Base-by-base conservation (phyloP, 495 filamentous ascomycete genomes). In the Tuber magnatum region DNA sequence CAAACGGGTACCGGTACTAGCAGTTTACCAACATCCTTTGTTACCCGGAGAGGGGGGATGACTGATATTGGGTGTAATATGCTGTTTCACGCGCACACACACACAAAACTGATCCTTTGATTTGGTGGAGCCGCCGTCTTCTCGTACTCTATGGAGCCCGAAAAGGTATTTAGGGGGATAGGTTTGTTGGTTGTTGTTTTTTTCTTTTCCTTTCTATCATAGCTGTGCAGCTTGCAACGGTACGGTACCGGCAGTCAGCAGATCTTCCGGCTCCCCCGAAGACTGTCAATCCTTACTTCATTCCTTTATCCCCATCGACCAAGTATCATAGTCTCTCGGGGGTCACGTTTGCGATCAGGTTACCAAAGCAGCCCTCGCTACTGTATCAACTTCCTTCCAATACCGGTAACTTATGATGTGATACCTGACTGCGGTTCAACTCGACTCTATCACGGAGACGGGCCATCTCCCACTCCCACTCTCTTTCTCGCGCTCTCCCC, bases 31-130 rank as follows among this genome's bases (percentile, higher is more conserved):
- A 65, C 14, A 65, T 65, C 28, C 56, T 65, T 65, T 32, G 56
- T 65, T 65, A 65, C 56, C 56, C 56, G 56, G 71, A 39, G 75
- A 32, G 40, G 2, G 51, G 44, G 40, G 12, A 71, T n/a, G 74
- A 72, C 74, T 73, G 70, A 61, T 46, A 42, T 77, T 76, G 76
- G 73, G 76, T 43, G 75, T 69, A 22, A 46, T 69, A 76, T 65
- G 65, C 75, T 70, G 77, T 77, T 71, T 77, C 71, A 74, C 61
- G 73, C 28, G 16, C 28, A n/a, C 46, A 35, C 56, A 32, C 12
- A 65, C 56, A 65, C 28, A 32, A 65, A 65, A 65, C 56, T 20
- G 56, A 35, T 35, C 16, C 56, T 32, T 65, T 35, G 10, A 65
- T 65, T 65, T 65, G 28, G 32, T 65, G 14, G 28, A 65, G 14